Evolutionary conservation across 179 eudicot genomes (phyloP).

Genomic region (Beta macrorhiza): DNA sequence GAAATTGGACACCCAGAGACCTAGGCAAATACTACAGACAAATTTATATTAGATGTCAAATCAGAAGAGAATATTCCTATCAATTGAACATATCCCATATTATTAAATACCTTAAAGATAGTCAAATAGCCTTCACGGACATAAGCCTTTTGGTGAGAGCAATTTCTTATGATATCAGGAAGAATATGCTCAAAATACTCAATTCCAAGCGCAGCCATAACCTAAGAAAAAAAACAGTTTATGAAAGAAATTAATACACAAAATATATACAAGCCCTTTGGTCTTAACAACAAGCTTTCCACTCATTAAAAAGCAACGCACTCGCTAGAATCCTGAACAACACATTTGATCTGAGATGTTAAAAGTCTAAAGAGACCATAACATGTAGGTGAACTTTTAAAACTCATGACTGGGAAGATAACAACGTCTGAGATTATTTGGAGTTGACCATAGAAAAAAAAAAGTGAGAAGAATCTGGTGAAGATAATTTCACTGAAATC

Average conservation of each 20-base stretch:
- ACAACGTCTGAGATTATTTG: neutral
- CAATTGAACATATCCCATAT: neutral
- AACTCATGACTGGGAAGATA: neutral
- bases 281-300: neutral
- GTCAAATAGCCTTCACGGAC: slow-evolving; percentile 94
- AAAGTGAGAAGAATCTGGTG: neutral
- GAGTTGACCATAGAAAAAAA: neutral
- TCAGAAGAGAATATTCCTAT: neutral
- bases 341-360: neutral
- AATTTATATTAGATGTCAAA: slow-evolving; percentile 21
- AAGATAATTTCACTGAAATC: neutral
- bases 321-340: neutral
- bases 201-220: slow-evolving; percentile 90
- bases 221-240: slow-evolving; percentile 39
- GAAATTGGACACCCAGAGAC: slow-evolving; percentile 89
- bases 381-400: neutral
- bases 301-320: neutral
- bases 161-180: slow-evolving; percentile 84
- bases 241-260: neutral
- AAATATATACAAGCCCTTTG: too few relatives aligned
- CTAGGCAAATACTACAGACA: slow-evolving; percentile 75
- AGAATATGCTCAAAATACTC: slow-evolving; percentile 78
- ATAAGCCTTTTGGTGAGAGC: slow-evolving; percentile 91
- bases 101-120: slow-evolving; percentile 67
- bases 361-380: neutral